Conservation (phyloP, 2,329 filamentous ascomycete genomes). For the Cladosporium sp. region DNA sequence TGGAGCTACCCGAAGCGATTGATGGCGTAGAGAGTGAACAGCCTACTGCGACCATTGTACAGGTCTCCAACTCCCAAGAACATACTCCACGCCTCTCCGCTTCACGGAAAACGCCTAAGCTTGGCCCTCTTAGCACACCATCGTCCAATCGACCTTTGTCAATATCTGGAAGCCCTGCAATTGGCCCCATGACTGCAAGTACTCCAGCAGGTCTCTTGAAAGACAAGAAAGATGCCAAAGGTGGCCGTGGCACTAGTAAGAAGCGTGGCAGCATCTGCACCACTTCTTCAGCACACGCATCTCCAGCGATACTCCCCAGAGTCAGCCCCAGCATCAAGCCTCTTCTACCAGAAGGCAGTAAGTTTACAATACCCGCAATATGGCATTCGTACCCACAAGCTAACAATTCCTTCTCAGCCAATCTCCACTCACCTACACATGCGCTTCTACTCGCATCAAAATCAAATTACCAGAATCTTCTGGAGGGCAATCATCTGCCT, state of each 20-base stretch:
- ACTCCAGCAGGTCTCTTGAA: conserved; percentile 37
- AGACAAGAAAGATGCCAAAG: conserved; percentile 39
- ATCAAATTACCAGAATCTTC: conserved; percentile 96
- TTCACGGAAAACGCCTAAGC: conserved; percentile 63
- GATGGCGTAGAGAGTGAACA: conserved; percentile 58
- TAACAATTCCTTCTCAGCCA: conserved; percentile 37
- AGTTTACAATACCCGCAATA: conserved; percentile 34
- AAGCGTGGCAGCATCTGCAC: conserved; percentile 64
- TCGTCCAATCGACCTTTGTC: conserved; percentile 42
- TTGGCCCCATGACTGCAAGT: conserved; percentile 54
- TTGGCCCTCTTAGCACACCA: conserved; percentile 59
- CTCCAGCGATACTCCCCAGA: conserved; percentile 80
- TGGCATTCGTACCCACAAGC: neutral
- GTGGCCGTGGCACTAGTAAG: conserved; percentile 53
- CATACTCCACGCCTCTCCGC: conserved; percentile 65
- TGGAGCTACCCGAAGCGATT: conserved; percentile 72
- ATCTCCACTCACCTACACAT: conserved; percentile 59
- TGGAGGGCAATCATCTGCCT: conserved; percentile 88
- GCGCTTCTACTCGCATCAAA: conserved; percentile 85
- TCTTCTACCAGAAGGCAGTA: conserved; percentile 71
- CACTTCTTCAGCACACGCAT: conserved; percentile 72
- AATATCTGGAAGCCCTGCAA: conserved; percentile 54
- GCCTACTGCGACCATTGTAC: conserved; percentile 43
- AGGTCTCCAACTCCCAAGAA: conserved; percentile 39
- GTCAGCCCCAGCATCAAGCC: conserved; percentile 97